Evolutionary conservation across 139 green algal species (phyloP), one percentile per base, ranked within the genome.

Genomic region (Chlamydomonas incerta): DNA sequence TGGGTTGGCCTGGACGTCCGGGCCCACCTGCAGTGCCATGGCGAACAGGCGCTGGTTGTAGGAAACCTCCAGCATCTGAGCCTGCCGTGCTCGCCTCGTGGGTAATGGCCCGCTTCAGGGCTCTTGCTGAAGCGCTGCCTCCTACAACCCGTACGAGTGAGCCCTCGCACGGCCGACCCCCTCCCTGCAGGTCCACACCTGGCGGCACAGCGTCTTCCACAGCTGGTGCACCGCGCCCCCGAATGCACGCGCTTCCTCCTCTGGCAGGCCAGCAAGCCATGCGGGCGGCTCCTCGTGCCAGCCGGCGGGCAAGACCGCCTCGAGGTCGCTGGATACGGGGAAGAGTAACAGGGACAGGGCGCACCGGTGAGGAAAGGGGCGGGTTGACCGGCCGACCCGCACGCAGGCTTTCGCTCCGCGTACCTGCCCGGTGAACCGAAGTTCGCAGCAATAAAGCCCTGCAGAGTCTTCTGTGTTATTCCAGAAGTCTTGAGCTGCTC

Each of bases 1-100:
- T 0, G 89, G 65, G 60, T 89, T 18, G 18, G 46, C 18, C 13
- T 37, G 6, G 13, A 88, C 76, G 24, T 63, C 14, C 13, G 74
- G 70, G 15, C 37, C 75, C 6, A 87, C 76, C 87, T 90, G 74
- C 52, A 55, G 21, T n/a, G n/a, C n/a, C n/a, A n/a, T n/a, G n/a
- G n/a, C n/a, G n/a, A n/a, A n/a, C n/a, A n/a, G n/a, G n/a, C n/a
- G n/a, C n/a, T n/a, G n/a, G n/a, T n/a, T n/a, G n/a, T n/a, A n/a
- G n/a, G n/a, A n/a, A n/a, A n/a, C n/a, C n/a, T n/a, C n/a, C n/a
- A n/a, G n/a, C n/a, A n/a, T n/a, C n/a, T n/a, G n/a, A n/a, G n/a
- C n/a, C n/a, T n/a, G n/a, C n/a, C n/a, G n/a, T n/a, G n/a, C n/a
- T n/a, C n/a, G n/a, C n/a, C n/a, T n/a, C n/a, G n/a, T 14, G 62